Evolutionary conservation across 306 rosid genomes (phyloP).

Genomic region (Quercus engelmannii): DNA sequence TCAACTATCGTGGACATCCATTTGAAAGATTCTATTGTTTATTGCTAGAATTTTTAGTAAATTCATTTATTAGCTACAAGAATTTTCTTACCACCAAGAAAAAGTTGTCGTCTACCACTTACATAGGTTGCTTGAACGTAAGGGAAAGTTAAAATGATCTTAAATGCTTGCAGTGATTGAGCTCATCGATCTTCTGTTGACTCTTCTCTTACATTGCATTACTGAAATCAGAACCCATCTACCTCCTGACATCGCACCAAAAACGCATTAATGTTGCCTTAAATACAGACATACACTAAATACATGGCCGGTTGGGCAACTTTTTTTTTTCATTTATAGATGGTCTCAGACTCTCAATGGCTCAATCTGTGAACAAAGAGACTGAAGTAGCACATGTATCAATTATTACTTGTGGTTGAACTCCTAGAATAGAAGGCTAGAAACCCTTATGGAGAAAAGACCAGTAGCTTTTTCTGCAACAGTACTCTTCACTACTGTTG

Average conservation of each 20-base stretch:
- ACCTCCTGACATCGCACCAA: conserved; percentile 59
- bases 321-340: background rate
- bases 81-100: too few relatives aligned
- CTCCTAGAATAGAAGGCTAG: background rate
- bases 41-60: too few relatives aligned
- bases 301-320: background rate
- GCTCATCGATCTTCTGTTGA: background rate
- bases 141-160: conserved; percentile 4
- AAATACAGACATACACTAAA: conserved; percentile 12
- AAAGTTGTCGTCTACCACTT: too few relatives aligned
- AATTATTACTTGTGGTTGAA: background rate
- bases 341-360: background rate
- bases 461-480: conserved; percentile 7
- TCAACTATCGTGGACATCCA: too few relatives aligned
- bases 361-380: conserved; percentile 7
- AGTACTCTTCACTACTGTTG: conserved; percentile 17
- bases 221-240: conserved; percentile 27
- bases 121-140: background rate
- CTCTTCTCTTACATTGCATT: background rate
- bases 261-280: conserved; percentile 53
- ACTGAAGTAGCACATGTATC: background rate
- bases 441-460: conserved; percentile 48
- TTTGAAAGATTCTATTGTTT: too few relatives aligned
- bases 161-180: conserved; percentile 20
- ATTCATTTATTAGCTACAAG: too few relatives aligned